phyloP scores from a whole-genome alignment of 768 basidiomycete genomes.

The Lactifluus subvellereus region DNA sequence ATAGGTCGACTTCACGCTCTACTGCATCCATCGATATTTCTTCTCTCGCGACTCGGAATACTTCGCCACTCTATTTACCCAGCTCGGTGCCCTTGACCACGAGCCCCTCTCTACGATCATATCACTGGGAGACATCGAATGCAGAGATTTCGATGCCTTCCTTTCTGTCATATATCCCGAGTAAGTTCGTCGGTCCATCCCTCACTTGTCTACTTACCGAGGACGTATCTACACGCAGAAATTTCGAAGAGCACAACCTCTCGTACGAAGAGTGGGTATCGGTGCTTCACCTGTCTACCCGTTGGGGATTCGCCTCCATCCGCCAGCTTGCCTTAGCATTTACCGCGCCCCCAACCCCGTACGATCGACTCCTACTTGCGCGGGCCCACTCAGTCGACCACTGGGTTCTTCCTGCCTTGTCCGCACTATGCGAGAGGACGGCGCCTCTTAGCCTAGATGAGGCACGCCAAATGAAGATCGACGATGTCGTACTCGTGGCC shows the following conservation, averaged over 20 bases:
- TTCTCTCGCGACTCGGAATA: constrained; percentile 16
- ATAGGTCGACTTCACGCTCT: constrained; percentile 13
- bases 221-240: neutral
- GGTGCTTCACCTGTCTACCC: constrained; percentile 28
- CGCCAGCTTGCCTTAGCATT: constrained; percentile 15
- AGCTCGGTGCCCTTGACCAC: constrained; percentile 1
- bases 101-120: neutral
- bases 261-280: constrained; percentile 28
- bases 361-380: constrained; percentile 10
- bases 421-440: constrained; percentile 7
- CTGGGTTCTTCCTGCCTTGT: constrained; percentile 12
- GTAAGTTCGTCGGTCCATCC: neutral
- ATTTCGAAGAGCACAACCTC: constrained; percentile 2
- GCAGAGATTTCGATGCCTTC: constrained; percentile 16
- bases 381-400: constrained; percentile 5
- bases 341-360: constrained; percentile 1
- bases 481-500: constrained; percentile 12
- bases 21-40: constrained; percentile 15
- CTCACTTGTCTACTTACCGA: neutral
- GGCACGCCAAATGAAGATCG: constrained; percentile 1
- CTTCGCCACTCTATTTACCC: constrained; percentile 7
- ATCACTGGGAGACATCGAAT: constrained; percentile 3
- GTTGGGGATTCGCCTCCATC: constrained; percentile 30
- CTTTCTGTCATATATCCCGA: constrained; percentile 15
- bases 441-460: constrained; percentile 7